Evolutionary conservation across 2,329 filamentous ascomycete species (phyloP), one percentile per base, ranked within the genome.

Genomic region (Xylogone sp.): DNA sequence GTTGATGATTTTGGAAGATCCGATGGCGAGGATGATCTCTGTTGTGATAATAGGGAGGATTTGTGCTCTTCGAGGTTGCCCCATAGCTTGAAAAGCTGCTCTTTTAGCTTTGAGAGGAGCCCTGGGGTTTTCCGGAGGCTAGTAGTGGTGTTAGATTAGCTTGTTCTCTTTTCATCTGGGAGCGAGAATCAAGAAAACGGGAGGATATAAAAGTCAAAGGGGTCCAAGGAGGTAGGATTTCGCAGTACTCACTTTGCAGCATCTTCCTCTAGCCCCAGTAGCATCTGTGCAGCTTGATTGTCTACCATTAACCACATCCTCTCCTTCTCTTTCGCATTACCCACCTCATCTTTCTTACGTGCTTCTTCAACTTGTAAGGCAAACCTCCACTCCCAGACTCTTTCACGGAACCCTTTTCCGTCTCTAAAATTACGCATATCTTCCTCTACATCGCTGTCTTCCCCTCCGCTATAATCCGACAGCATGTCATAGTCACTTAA

Each of bases 321-420:
- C 6, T 76, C 65, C 13, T 72, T 77, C 13, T 67, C 60, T 29
- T 65, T 60, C n/a, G 62, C 58, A 50, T 64, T 61, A 54, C 52
- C 29, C 43, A 20, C 60, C 52, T 21, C 50, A 27, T 59, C 56
- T 43, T 61, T 65, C 3, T 71, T 64, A 27, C 71, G 66, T 0
- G 80, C 83, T 57, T 92, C 88, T 68, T 96, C 88, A 1, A 97
- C 79, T 12, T 87, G 75, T 21, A 97, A 75, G 20, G 81, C 82
- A 68, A 97, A 97, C 13, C 81, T 79, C 92, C 92, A 97, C 67
- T 94, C 84, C 88, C 90, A 96, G 7, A 51, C 55, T 29, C 58
- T 59, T 27, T 57, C 49, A 1, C 45, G 10, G 42, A 58, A 59
- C 2, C 60, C 57, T 34, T 59, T 57, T 7, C 59, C 61, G 21